A percentile compares a stretch with the other conserved stretches of the same genome.
Evolutionary conservation across 2,329 filamentous ascomycete species (phyloP).

Genomic region (Fusarium sp.): DNA sequence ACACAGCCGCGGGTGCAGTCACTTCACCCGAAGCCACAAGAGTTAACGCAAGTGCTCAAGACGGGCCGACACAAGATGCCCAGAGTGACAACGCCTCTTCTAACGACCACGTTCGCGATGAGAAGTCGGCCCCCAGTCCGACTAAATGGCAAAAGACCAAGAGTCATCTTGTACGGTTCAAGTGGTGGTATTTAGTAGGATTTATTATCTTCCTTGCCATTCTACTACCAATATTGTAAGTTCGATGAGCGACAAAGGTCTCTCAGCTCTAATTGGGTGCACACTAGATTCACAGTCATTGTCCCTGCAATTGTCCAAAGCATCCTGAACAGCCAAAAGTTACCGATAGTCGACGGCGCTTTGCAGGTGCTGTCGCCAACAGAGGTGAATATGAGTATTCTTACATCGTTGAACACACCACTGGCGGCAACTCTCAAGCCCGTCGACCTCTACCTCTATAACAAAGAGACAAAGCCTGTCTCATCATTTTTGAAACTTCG

Average conservation of each 20-base stretch:
- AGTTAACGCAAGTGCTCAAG: background rate
- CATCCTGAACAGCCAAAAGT: conserved; percentile 59
- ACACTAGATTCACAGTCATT: conserved; percentile 61
- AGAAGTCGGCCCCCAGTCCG: conserved; percentile 7
- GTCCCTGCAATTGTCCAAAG: conserved; percentile 63
- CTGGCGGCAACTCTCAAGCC: conserved; percentile 57
- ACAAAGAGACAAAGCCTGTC: conserved; percentile 51
- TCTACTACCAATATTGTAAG: conserved; percentile 63
- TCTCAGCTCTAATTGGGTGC: background rate
- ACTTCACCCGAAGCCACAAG: background rate
- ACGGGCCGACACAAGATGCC: background rate
- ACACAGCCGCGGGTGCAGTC: background rate
- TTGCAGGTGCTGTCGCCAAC: conserved; percentile 54
- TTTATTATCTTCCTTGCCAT: conserved; percentile 60
- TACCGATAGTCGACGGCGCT: conserved; percentile 57
- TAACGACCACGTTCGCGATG: conserved; percentile 34
- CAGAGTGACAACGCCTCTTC: conserved; percentile 34
- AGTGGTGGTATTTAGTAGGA: conserved; percentile 61
- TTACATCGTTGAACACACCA: conserved; percentile 57
- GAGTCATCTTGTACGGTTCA: conserved; percentile 60
- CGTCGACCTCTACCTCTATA: conserved; percentile 58
- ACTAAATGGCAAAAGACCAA: conserved; percentile 57
- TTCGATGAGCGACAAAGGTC: background rate
- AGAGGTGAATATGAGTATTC: conserved; percentile 55
- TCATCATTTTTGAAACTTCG: conserved; percentile 44